Evolutionary conservation across 352 stramenopile genomes (phyloP).

Genomic region (Achlya hypogyna): DNA sequence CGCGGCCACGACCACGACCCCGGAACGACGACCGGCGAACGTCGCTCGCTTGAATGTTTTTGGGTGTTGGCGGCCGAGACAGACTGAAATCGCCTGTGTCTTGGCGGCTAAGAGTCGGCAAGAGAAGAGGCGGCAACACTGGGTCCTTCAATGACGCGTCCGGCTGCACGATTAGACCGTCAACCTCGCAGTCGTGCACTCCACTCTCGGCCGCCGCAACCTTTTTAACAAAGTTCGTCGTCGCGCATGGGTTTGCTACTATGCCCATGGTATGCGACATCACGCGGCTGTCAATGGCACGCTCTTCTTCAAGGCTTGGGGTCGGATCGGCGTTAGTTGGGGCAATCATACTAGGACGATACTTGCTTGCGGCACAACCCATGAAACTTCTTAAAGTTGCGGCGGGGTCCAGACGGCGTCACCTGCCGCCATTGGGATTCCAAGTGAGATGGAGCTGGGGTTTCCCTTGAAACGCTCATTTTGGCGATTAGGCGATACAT

Average conservation of each 20-base stretch:
- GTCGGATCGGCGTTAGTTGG: neutral
- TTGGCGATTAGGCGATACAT: no score
- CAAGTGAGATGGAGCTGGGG: no score
- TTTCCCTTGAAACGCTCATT: no score
- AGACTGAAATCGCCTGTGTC: neutral
- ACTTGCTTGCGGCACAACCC: neutral
- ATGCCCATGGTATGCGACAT: neutral
- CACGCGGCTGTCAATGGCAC: neutral
- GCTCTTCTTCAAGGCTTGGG: neutral
- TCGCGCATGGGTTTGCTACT: neutral
- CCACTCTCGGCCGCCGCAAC: neutral
- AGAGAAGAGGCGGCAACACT: neutral
- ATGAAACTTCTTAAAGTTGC: neutral
- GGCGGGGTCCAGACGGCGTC: neutral
- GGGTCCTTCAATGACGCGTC: constrained; percentile 4
- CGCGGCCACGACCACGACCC: no score
- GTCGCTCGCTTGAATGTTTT: neutral
- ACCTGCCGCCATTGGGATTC: neutral
- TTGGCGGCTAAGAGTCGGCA: neutral
- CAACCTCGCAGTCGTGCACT: neutral
- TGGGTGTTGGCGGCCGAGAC: constrained; percentile 2
- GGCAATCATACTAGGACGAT: neutral
- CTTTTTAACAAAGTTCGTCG: neutral
- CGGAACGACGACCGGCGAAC: neutral
- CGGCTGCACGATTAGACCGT: neutral